These are phyloP conservation scores for Stygiomarasmius scandens DNA, from an alignment of 1,284 basidiomycete genomes.

Conservation along the genomic window DNA sequence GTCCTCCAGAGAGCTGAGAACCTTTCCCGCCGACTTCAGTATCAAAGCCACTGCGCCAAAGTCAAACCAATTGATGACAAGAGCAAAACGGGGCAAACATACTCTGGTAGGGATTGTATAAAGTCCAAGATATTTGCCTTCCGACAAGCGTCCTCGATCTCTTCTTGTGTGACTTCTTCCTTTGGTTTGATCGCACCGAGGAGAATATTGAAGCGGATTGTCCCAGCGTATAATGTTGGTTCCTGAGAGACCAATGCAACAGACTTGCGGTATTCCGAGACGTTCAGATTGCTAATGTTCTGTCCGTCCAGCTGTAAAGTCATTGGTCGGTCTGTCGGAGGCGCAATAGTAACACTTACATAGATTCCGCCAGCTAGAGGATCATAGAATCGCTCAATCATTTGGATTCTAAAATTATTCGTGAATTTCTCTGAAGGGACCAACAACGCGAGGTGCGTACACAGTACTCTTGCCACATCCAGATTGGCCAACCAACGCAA, in stretches of 20 bases:
- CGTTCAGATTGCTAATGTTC: slow-evolving; percentile 79
- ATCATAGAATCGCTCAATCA: slow-evolving; percentile 90
- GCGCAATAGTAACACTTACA: slow-evolving; percentile 35
- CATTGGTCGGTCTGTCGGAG: background rate
- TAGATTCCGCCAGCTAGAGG: slow-evolving; percentile 74
- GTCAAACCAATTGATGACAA: background rate
- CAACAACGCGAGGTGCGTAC: slow-evolving; percentile 40
- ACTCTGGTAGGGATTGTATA: slow-evolving; percentile 85
- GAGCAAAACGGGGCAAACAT: slow-evolving; percentile 23
- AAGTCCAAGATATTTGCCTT: slow-evolving; percentile 93
- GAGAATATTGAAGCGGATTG: slow-evolving; percentile 86
- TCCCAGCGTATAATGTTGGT: slow-evolving; percentile 88
- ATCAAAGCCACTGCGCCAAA: slow-evolving; percentile 70
- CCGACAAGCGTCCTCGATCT: slow-evolving; percentile 83
- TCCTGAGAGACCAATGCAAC: slow-evolving; percentile 94
- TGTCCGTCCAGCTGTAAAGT: slow-evolving; percentile 72
- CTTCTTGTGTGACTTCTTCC: slow-evolving; percentile 84
- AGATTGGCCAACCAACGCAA: slow-evolving; percentile 89
- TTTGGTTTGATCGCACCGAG: slow-evolving; percentile 85
- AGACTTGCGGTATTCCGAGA: slow-evolving; percentile 82
- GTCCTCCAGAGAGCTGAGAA: slow-evolving; percentile 90
- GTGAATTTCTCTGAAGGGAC: background rate
- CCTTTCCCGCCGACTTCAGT: slow-evolving; percentile 95
- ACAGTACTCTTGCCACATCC: slow-evolving; percentile 91
- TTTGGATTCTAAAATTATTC: slow-evolving; percentile 60